Percentiles rank a stretch among this genome's conserved stretches.
phyloP scores from a whole-genome alignment of 176 grass and related monocot genomes.

The Cenchrus americanus region DNA sequence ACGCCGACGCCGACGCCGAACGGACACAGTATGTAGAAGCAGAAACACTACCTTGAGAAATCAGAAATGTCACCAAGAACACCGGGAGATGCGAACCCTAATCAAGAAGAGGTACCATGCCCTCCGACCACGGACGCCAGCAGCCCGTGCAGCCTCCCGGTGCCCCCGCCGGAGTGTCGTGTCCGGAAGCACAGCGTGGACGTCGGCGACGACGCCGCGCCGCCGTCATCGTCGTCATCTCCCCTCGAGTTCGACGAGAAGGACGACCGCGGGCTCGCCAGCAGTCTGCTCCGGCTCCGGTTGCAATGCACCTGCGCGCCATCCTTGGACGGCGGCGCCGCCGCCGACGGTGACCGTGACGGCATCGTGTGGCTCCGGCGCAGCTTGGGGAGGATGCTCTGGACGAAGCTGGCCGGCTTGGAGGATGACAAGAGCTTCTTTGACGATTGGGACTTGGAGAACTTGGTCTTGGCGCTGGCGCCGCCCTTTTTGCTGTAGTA shows the following conservation, averaged over 20 bases:
- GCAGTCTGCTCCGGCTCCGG: conserved; percentile 27
- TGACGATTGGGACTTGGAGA: conserved; percentile 46
- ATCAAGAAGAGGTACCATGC: conserved; percentile 24
- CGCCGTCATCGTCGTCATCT: conserved; percentile 32
- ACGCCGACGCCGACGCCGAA: too few relatives aligned
- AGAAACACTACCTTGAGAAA: not conserved
- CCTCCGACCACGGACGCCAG: conserved; percentile 41
- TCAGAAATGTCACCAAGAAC: not conserved
- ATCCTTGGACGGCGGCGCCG: conserved; percentile 14
- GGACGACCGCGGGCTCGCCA: conserved; percentile 45
- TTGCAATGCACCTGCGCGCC: not conserved
- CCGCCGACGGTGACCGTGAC: not conserved
- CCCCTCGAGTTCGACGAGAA: conserved; percentile 59
- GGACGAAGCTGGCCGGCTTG: conserved; percentile 51
- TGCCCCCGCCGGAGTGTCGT: conserved; percentile 25
- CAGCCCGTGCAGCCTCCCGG: conserved; percentile 39
- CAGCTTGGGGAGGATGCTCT: conserved; percentile 55
- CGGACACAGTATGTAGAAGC: not conserved
- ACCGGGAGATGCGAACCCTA: conserved; percentile 1
- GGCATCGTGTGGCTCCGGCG: conserved; percentile 55
- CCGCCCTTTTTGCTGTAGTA: conserved; percentile 46
- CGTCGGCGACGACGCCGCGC: conserved; percentile 12
- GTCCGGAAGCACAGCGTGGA: conserved; percentile 44
- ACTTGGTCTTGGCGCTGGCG: conserved; percentile 7
- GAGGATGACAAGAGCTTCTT: conserved; percentile 40